phyloP scores from a whole-genome alignment of 2,329 filamentous ascomycete species.

The Cytospora paraplurivora region DNA sequence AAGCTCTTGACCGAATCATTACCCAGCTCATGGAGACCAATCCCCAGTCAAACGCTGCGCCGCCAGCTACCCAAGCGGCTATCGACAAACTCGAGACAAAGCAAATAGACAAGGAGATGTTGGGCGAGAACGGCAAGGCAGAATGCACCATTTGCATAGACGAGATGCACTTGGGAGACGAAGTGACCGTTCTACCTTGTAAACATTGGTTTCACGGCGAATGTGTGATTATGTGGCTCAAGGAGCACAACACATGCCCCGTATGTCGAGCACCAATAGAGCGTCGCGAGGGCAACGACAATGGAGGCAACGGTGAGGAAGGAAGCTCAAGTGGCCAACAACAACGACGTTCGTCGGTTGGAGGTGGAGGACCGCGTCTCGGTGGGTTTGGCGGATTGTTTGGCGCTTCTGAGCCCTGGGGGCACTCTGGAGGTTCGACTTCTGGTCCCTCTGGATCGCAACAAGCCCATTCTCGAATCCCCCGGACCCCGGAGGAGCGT shows the following conservation, averaged over 20 bases:
- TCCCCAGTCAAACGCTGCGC: constrained; percentile 73
- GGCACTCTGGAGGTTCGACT: constrained; percentile 1
- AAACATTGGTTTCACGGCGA: constrained; percentile 90
- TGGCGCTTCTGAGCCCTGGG: background rate
- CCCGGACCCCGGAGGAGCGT: constrained; percentile 28
- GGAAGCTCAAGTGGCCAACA: constrained; percentile 6
- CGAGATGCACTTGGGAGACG: constrained; percentile 69
- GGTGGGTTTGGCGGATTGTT: constrained; percentile 9
- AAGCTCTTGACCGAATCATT: constrained; percentile 86
- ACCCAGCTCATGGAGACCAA: constrained; percentile 86
- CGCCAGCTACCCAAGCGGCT: constrained; percentile 74
- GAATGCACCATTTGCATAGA: constrained; percentile 98
- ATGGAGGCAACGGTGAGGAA: constrained; percentile 4
- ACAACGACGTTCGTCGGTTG: background rate
- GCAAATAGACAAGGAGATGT: constrained; percentile 68
- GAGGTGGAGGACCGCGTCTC: background rate
- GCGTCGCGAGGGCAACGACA: constrained; percentile 33
- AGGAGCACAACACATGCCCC: constrained; percentile 90
- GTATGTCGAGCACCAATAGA: constrained; percentile 69
- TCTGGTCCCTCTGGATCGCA: constrained; percentile 10
- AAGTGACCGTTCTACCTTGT: constrained; percentile 80
- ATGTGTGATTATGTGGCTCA: constrained; percentile 82
- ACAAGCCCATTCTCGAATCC: constrained; percentile 9
- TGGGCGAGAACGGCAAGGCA: constrained; percentile 65
- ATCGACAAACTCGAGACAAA: constrained; percentile 75